Base-by-base conservation (phyloP, 2,329 filamentous ascomycete species). In the Ophiostoma perfectum region DNA sequence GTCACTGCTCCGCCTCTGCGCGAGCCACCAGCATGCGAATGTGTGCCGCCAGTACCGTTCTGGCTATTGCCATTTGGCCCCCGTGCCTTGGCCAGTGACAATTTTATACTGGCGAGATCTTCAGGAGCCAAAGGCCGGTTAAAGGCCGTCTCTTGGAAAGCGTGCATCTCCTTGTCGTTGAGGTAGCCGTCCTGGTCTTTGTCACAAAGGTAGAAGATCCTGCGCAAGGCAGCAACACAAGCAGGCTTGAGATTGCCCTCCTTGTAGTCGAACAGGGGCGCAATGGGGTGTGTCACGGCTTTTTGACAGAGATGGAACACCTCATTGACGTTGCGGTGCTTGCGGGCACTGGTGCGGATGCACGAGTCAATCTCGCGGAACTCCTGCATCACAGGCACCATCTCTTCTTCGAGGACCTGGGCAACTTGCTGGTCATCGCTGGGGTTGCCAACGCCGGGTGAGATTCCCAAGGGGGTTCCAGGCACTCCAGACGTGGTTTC, bases 321-420 rank as follows among this genome's bases (percentile, higher is more conserved):
- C 78, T 94, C 93, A 77, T 97, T 96, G 77, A 97, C 91, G 78
- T 97, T 97, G 74, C 90, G 88, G 76, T 97, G 92, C 75, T 97
- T 92, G 74, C 92, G 88, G 27, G 94, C 93, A 78, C 93, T 98
- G 8, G 93, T 93, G 68, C 95, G 87, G 76, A 99, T 98, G 79
- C 95, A 99, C 0, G 93, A 97, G 77, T 99, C 95, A 72, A 99
- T 97, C 78, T 98, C 95, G 76, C 97, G 94, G 80, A 98, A 99
- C 80, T 99, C 95, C 70, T 91, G 90, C 95, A 99, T 97, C 72
- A 99, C 89, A 0, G 95, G 95, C 44, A 98, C 83, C 92, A 99
- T 97, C 80, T 99, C 95, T 77, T 98, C 95, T 75, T 97, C 91
- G 63, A 97, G 87, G 8, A 97, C 90, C 77, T 97, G 92, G 0